Base-by-base conservation (phyloP, 305 asterid species). In the Fraxinus floribunda region DNA sequence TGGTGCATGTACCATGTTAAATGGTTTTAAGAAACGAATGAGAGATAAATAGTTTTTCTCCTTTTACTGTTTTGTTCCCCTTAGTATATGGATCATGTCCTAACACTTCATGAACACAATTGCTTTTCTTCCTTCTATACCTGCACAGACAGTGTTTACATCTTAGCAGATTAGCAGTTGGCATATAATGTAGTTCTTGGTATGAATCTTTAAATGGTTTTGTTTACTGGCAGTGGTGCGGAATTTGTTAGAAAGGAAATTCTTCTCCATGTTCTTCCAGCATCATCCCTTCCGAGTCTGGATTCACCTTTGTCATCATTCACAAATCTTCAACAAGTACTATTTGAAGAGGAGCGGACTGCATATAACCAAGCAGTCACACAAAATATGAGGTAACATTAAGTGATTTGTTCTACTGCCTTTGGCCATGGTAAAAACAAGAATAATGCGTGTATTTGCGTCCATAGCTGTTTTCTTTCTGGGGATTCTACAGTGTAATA, bases 241-340 rank as follows among this genome's bases (percentile, higher is more conserved):
- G 98, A 95, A 83, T 97, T 32, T 87, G 91, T 93, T 79, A 87
- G 99, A 86, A 97, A 93, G 89, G 99, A 95, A 86, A 87, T 97
- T 73, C 97, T 95, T 85, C 99, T 97, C 80, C 88, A 86, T 81
- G 90, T 97, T 84, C 85, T 90, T 71, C 98, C 98, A 74, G 76
- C 97, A 34, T 86, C 93, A 2, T 87, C 94, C 84, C 92, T 97
- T 87, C 89, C 91, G 80, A 85, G 86, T 81, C 91, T 93, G 1
- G 94, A 94, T 80, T 88, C 95, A 64, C 97, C 97, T 80, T 79
- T 93, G 86, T 86, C 90, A 44, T 95, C 97, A 84, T 95, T 91
- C 81, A 84, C 92, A 32, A 91, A 89, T 71, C 97, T 97, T 78
- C 99, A 97, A 72, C 92, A 88, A 7, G 95, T 95, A 75, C 87